Percentiles rank a stretch among this genome's conserved stretches.
Conservation (phyloP, 169 alveolate species). For the Cryptosporidium xiaoi region DNA sequence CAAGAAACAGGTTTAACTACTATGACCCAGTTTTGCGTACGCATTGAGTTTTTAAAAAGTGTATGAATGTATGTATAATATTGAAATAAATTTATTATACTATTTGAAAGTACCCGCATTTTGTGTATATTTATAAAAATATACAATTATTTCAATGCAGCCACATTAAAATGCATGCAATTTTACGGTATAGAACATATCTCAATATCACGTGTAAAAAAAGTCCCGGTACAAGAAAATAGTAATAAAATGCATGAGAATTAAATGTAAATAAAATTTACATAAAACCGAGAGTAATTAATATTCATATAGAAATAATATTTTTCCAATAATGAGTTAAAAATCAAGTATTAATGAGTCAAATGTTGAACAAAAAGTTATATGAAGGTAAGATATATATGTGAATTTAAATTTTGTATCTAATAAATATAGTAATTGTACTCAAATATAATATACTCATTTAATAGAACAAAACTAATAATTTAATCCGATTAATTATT, state of each 20-base stretch:
- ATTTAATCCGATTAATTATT: no score
- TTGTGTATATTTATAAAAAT: not conserved
- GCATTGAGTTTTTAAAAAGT: no score
- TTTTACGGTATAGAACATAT: slow-evolving; percentile 26
- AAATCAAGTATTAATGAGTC: not conserved
- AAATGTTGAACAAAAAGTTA: not conserved
- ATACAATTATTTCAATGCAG: not conserved
- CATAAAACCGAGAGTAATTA: slow-evolving; percentile 50
- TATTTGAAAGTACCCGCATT: no score
- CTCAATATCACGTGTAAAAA: slow-evolving; percentile 30
- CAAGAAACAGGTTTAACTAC: no score
- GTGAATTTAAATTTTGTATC: not conserved
- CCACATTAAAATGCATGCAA: slow-evolving; percentile 53
- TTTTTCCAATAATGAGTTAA: not conserved
- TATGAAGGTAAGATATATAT: not conserved
- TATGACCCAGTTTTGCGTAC: no score
- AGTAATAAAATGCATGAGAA: slow-evolving; percentile 16
- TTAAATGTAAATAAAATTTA: slow-evolving; percentile 13
- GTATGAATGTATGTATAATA: no score
- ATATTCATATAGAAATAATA: not conserved
- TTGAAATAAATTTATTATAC: no score
- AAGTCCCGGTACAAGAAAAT: not conserved
- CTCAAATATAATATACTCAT: no score
- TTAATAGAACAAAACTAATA: no score
- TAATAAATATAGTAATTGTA: not conserved